A percentile compares a stretch with the other conserved stretches of the same genome.
phyloP scores from a whole-genome alignment of 139 green algal species.

The Ostreobium quekettii region DNA sequence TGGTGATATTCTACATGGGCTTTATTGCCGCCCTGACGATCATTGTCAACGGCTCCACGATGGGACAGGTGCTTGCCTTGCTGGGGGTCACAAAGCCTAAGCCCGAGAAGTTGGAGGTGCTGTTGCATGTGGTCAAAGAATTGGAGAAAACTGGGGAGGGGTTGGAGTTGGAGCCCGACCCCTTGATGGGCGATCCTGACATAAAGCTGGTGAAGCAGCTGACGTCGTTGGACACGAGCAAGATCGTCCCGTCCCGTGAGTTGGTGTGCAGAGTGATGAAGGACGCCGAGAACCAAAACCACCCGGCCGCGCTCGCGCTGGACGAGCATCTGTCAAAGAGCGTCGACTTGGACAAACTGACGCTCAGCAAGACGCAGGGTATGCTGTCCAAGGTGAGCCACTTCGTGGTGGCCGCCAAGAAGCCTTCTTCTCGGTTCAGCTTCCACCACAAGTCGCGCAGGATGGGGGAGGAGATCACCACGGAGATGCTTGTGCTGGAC shows the following conservation, averaged over 20 bases:
- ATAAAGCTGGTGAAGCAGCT: neutral
- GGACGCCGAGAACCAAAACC: neutral
- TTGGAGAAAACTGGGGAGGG: neutral
- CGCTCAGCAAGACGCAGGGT: neutral
- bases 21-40: slow-evolving; percentile 27
- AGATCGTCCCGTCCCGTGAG: neutral
- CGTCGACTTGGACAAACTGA: neutral
- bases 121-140: slow-evolving; percentile 23
- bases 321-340: neutral
- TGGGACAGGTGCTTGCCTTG: slow-evolving; percentile 18
- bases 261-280: neutral
- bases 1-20: slow-evolving; percentile 46
- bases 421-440: neutral
- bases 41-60: slow-evolving; percentile 30
- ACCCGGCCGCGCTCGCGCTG: neutral
- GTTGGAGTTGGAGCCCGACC: neutral
- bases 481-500: slow-evolving; percentile 9
- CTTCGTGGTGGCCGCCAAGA: neutral
- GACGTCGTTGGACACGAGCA: neutral
- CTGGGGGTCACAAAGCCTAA: slow-evolving; percentile 24
- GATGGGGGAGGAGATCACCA: neutral
- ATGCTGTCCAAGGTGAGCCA: neutral
- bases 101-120: slow-evolving; percentile 26
- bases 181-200: slow-evolving; percentile 9
- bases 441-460: neutral